phyloP scores from a whole-genome alignment of 768 basidiomycete species.

The Termitomyces sp. region DNA sequence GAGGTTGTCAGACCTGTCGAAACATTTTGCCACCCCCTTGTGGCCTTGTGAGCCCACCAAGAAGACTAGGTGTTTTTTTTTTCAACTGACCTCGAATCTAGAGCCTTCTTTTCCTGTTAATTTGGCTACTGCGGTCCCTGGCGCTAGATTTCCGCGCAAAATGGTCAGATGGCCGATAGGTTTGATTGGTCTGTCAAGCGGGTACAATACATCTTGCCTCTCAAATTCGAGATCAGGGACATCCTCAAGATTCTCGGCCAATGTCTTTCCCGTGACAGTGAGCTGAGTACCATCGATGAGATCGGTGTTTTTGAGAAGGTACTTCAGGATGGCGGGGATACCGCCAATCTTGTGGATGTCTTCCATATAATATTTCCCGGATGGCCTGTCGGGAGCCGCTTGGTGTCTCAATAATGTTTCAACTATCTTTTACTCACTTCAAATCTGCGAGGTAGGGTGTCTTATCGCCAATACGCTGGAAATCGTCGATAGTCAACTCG shows the following conservation, averaged over 20 bases:
- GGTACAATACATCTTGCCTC: constrained; percentile 74
- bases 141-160: constrained; percentile 85
- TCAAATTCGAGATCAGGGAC: constrained; percentile 70
- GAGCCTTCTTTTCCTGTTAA: constrained; percentile 91
- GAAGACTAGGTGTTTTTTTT: not conserved
- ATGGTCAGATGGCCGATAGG: constrained; percentile 84
- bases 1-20: constrained; percentile 52
- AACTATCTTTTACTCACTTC: constrained; percentile 41
- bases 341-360: constrained; percentile 86
- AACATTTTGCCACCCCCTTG: constrained; percentile 75
- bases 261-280: constrained; percentile 90
- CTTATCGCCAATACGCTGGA: constrained; percentile 75
- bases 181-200: constrained; percentile 80
- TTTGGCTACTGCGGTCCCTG: constrained; percentile 87
- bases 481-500: constrained; percentile 79
- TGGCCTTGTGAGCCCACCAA: constrained; percentile 6
- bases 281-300: constrained; percentile 80
- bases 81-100: constrained; percentile 62
- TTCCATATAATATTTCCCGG: constrained; percentile 88
- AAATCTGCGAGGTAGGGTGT: constrained; percentile 87
- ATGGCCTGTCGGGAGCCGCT: constrained; percentile 40
- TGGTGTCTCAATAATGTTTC: not conserved
- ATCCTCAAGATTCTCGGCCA: constrained; percentile 84
- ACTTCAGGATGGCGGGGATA: constrained; percentile 82
- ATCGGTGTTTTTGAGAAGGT: constrained; percentile 73